These are phyloP conservation scores for Hypoxylon sp. DNA, from an alignment of 2,329 filamentous ascomycete species.

Conservation along the genomic window DNA sequence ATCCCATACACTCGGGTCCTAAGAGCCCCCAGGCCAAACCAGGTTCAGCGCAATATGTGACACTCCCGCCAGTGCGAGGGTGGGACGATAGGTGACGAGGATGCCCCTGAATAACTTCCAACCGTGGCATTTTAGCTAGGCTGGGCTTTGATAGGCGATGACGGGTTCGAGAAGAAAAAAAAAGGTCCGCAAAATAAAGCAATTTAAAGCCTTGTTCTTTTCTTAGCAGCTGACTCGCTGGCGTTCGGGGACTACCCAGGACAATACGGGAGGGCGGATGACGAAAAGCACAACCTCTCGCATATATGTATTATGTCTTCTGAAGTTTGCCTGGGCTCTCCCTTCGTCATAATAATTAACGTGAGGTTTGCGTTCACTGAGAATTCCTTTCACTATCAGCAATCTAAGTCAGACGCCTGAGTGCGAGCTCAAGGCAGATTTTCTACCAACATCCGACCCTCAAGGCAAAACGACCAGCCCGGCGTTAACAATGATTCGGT, in stretches of 20 bases:
- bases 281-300: constrained; percentile 46
- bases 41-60: constrained; percentile 43
- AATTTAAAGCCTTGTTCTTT: constrained; percentile 51
- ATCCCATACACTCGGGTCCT: constrained; percentile 48
- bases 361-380: constrained; percentile 14
- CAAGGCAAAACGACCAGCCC: constrained; percentile 28
- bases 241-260: constrained; percentile 30
- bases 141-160: constrained; percentile 43
- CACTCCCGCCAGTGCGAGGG: constrained; percentile 35
- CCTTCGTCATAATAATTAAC: constrained; percentile 34
- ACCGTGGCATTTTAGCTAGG: constrained; percentile 42
- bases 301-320: constrained; percentile 41
- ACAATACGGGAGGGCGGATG: constrained; percentile 45
- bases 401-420: constrained; percentile 31
- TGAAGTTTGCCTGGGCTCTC: constrained; percentile 32
- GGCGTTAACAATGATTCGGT: constrained; percentile 24
- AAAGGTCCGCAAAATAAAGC: constrained; percentile 48
- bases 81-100: constrained; percentile 42
- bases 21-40: constrained; percentile 31
- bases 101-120: constrained; percentile 47
- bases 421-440: constrained; percentile 34
- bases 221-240: constrained; percentile 43
- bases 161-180: constrained; percentile 37
- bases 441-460: constrained; percentile 11
- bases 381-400: constrained; percentile 5